These are phyloP conservation scores for Phytopythium helicoides DNA, from an alignment of 352 stramenopile genomes.

Conservation along the genomic window DNA sequence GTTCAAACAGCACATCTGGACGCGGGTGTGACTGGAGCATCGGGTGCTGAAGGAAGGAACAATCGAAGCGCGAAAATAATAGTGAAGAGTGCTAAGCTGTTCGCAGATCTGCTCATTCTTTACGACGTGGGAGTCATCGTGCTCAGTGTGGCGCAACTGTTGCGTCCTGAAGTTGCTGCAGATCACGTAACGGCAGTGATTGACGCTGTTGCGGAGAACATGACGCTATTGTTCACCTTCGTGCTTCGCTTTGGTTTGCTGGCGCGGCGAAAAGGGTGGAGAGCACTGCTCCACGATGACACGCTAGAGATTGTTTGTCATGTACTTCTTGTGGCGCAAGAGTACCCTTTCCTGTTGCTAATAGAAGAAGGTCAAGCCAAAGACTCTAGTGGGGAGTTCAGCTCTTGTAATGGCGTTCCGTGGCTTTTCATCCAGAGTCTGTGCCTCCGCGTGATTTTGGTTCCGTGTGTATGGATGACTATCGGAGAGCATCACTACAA, in stretches of 20 bases:
- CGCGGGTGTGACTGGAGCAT: not conserved
- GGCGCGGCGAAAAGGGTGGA: constrained; percentile 13
- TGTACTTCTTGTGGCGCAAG: constrained; percentile 26
- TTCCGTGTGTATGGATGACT: constrained; percentile 27
- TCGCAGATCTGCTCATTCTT: constrained; percentile 23
- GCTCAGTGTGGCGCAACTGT: constrained; percentile 14
- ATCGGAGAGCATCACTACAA: constrained; percentile 22
- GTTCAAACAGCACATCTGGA: constrained; percentile 15
- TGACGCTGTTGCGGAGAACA: constrained; percentile 21
- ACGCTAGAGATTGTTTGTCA: constrained; percentile 25
- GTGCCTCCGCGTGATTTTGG: not conserved
- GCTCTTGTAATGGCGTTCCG: not conserved
- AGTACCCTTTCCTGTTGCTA: constrained; percentile 35
- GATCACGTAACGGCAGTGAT: not conserved
- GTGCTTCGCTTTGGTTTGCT: constrained; percentile 23
- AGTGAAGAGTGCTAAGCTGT: constrained; percentile 4
- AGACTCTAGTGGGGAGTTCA: not conserved
- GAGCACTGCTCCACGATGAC: constrained; percentile 18
- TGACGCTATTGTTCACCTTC: constrained; percentile 29
- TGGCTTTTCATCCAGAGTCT: constrained; percentile 1
- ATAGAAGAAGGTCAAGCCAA: not conserved
- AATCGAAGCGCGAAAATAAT: not conserved
- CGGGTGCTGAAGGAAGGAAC: not conserved
- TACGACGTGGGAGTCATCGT: constrained; percentile 14
- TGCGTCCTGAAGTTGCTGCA: constrained; percentile 2